Conservation (phyloP, 345 rosid species). For the Atalantia buxifolia region DNA sequence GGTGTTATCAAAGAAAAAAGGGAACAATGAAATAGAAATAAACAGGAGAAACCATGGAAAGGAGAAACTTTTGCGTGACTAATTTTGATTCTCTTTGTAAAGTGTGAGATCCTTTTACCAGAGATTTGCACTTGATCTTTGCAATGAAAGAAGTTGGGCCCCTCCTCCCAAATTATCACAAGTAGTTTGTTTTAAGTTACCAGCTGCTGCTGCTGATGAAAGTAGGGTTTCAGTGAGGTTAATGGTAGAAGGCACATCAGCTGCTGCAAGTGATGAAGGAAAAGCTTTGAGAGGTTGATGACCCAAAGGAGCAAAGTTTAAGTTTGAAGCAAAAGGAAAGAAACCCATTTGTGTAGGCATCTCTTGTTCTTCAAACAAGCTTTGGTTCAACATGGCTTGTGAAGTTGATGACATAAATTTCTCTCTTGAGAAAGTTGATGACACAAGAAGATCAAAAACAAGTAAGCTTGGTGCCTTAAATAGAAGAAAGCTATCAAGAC, state of each 20-base stretch:
- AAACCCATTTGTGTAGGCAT: conserved; percentile 53
- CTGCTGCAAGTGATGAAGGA: conserved; percentile 21
- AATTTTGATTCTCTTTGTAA: background rate
- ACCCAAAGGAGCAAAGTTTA: conserved; percentile 31
- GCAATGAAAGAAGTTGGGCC: conserved; percentile 47
- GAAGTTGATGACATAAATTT: conserved; percentile 45
- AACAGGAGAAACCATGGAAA: background rate
- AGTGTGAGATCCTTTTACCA: conserved; percentile 40
- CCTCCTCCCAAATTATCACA: conserved; percentile 27
- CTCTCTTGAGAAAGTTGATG: background rate
- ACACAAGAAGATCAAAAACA: conserved; percentile 13
- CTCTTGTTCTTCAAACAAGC: conserved; percentile 60
- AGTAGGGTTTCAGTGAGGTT: conserved; percentile 60
- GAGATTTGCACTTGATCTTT: conserved; percentile 59
- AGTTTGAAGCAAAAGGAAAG: conserved; percentile 45
- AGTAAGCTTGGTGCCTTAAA: background rate
- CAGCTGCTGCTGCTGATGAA: conserved; percentile 23
- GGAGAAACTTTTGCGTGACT: conserved; percentile 9
- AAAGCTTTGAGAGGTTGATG: conserved; percentile 35
- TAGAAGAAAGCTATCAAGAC: background rate
- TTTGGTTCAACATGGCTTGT: conserved; percentile 46
- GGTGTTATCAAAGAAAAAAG: background rate
- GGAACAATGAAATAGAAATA: background rate
- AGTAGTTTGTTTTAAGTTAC: conserved; percentile 27
- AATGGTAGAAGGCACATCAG: conserved; percentile 21